Evolutionary conservation across 495 filamentous ascomycete genomes (phyloP).

Genomic region (Trypethelium eluteriae): DNA sequence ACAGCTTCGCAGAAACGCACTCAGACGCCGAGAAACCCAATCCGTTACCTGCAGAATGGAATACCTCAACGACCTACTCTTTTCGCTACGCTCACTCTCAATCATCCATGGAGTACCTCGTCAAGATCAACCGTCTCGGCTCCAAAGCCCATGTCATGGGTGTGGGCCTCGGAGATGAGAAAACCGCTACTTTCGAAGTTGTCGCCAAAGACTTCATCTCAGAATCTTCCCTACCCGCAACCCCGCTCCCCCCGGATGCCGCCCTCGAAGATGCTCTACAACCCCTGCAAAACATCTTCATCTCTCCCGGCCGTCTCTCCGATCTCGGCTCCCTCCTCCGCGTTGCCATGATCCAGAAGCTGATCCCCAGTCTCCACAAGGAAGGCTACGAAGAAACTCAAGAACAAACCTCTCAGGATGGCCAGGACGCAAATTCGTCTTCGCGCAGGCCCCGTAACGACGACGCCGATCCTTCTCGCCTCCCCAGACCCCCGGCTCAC

Average conservation of each 20-base stretch:
- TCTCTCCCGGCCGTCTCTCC: constrained; percentile 55
- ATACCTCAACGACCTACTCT: constrained; percentile 56
- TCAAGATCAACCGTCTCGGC: constrained; percentile 76
- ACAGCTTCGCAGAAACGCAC: constrained; percentile 37
- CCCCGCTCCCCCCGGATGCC: constrained; percentile 26
- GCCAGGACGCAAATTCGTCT: constrained; percentile 20
- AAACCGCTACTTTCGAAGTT: constrained; percentile 69
- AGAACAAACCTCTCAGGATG: constrained; percentile 20
- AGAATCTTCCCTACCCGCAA: constrained; percentile 49
- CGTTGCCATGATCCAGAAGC: constrained; percentile 68
- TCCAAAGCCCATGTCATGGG: constrained; percentile 75
- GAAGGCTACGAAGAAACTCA: constrained; percentile 60
- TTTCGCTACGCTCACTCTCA: constrained; percentile 90
- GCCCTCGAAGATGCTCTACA: constrained; percentile 28
- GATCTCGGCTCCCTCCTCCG: constrained; percentile 65
- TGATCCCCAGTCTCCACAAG: constrained; percentile 66
- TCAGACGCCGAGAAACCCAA: constrained; percentile 40
- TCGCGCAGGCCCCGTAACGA: constrained; percentile 24
- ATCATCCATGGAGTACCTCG: constrained; percentile 73
- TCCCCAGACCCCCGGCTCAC: constrained; percentile 33
- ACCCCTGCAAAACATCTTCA: constrained; percentile 62
- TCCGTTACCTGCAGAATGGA: constrained; percentile 73
- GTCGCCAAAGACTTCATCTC: constrained; percentile 69
- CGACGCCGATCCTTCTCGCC: constrained; percentile 25
- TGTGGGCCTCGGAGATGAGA: constrained; percentile 69